Conservation (phyloP, 768 basidiomycete species). For the Lentinula boryana region DNA sequence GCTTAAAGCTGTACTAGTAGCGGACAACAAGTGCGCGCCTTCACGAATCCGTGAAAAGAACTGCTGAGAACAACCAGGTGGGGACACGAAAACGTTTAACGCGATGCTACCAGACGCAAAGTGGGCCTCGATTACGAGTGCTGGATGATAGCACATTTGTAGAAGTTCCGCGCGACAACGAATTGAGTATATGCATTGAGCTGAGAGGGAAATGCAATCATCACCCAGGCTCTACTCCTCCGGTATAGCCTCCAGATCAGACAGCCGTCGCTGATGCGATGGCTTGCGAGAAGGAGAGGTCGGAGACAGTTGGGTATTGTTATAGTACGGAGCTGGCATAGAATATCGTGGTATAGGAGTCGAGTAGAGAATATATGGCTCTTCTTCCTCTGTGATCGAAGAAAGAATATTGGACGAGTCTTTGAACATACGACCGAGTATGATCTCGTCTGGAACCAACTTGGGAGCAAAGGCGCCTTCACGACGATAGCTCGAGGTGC, state of each 20-base stretch:
- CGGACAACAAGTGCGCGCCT: background rate
- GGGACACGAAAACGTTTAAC: background rate
- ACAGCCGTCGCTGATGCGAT: background rate
- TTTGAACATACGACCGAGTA: background rate
- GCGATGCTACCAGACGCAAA: no score
- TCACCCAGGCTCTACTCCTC: background rate
- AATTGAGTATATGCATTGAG: background rate
- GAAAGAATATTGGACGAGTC: background rate
- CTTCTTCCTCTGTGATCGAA: background rate
- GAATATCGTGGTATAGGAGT: background rate
- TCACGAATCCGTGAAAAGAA: background rate
- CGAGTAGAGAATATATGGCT: constrained; percentile 2
- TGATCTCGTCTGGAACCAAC: background rate
- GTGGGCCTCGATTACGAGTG: no score
- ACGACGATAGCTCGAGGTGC: background rate
- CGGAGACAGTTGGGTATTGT: background rate
- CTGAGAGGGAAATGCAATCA: background rate
- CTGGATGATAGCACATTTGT: no score
- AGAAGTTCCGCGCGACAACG: no score
- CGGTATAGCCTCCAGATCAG: constrained; percentile 4
- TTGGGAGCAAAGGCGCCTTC: background rate
- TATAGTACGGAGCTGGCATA: background rate
- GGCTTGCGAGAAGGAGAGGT: background rate
- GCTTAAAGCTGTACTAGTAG: background rate
- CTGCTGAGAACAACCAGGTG: background rate